phyloP scores from a whole-genome alignment of 768 basidiomycete species.

The Lactarius psammicola region DNA sequence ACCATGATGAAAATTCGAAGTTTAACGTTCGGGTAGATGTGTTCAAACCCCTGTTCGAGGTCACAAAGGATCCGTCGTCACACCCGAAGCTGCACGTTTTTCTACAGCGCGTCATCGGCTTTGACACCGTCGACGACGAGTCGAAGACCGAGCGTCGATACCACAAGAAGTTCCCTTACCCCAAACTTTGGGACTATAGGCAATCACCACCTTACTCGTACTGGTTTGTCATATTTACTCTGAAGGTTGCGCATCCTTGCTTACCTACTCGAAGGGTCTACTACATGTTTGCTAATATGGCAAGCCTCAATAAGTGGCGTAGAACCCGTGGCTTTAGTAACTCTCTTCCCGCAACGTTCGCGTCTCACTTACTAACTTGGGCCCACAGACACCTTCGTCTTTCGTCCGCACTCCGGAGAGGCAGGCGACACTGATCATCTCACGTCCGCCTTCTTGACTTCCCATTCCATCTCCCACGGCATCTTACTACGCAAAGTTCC shows the following conservation, averaged over 20 bases:
- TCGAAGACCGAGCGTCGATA: slow-evolving; percentile 89
- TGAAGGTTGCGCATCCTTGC: slow-evolving; percentile 1
- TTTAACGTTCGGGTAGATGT: slow-evolving; percentile 55
- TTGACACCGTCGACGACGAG: slow-evolving; percentile 99
- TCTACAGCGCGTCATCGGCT: slow-evolving; percentile 91
- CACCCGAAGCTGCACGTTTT: slow-evolving; percentile 96
- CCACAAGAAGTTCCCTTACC: slow-evolving; percentile 92
- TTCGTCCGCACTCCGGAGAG: slow-evolving; percentile 96
- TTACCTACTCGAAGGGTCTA: slow-evolving; percentile 65
- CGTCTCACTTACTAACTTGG: slow-evolving; percentile 10
- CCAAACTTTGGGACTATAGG: slow-evolving; percentile 81
- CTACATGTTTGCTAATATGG: slow-evolving; percentile 97
- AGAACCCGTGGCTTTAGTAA: slow-evolving; percentile 84
- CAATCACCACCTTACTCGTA: slow-evolving; percentile 96
- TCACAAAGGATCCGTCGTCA: slow-evolving; percentile 82
- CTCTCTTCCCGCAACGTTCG: slow-evolving; percentile 33
- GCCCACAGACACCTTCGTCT: slow-evolving; percentile 83
- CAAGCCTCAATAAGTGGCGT: slow-evolving; percentile 93
- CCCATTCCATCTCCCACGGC: slow-evolving; percentile 99
- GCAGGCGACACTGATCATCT: slow-evolving; percentile 98
- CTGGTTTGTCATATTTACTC: slow-evolving; percentile 54
- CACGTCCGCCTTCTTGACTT: slow-evolving; percentile 91
- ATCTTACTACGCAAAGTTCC: slow-evolving; percentile 97
- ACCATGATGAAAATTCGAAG: not conserved
- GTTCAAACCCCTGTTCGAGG: slow-evolving; percentile 92